Percentiles rank a stretch among this genome's conserved stretches.
These are phyloP conservation scores for Monilinia aucupariae DNA, from an alignment of 2,329 filamentous ascomycete genomes.

Conservation along the genomic window DNA sequence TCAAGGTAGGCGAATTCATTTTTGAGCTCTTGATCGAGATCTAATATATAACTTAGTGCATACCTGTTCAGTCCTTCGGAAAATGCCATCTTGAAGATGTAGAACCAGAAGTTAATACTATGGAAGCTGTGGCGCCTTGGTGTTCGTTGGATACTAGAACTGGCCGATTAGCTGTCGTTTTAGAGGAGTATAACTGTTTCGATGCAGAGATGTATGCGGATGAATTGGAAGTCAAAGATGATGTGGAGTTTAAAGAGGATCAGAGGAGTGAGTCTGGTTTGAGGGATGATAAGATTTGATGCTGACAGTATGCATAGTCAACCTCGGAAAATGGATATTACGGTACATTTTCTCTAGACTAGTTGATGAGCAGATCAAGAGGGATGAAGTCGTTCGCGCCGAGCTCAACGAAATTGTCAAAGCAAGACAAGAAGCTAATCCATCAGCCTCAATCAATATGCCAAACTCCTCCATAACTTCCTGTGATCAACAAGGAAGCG, in stretches of 20 bases:
- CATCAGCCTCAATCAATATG: constrained; percentile 57
- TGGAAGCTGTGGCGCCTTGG: constrained; percentile 89
- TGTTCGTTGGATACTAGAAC: constrained; percentile 92
- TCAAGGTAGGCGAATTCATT: constrained; percentile 55
- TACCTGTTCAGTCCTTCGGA: constrained; percentile 84
- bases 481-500: constrained; percentile 41
- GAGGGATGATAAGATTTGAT: constrained; percentile 22
- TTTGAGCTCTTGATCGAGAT: constrained; percentile 21
- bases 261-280: constrained; percentile 66
- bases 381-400: constrained; percentile 69
- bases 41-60: constrained; percentile 53
- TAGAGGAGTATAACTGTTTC: constrained; percentile 94
- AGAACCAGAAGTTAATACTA: constrained; percentile 76
- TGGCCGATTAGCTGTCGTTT: constrained; percentile 79
- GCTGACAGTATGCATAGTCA: constrained; percentile 56
- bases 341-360: constrained; percentile 86
- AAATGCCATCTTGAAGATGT: constrained; percentile 93
- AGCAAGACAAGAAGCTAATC: constrained; percentile 47
- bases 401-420: constrained; percentile 59
- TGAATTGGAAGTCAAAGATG: constrained; percentile 67
- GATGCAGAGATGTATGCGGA: constrained; percentile 97
- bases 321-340: constrained; percentile 93
- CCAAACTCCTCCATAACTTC: constrained; percentile 39
- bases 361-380: constrained; percentile 82
- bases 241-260: constrained; percentile 82